Conservation (phyloP, 2,329 filamentous ascomycete genomes). For the Uncinocarpus reesii region DNA sequence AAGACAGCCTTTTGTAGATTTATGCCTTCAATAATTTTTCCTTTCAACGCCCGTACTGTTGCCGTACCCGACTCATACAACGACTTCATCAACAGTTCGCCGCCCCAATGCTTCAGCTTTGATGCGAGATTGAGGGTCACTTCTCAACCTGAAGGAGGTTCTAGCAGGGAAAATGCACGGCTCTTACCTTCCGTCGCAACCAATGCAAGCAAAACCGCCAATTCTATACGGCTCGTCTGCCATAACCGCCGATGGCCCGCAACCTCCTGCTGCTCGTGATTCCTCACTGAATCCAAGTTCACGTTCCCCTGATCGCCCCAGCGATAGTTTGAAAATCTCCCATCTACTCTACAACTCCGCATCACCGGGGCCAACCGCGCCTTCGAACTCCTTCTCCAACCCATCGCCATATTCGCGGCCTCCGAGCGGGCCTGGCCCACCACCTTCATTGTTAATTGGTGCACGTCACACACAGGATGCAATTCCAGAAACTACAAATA, state of each 20-base stretch:
- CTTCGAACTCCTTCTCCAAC: conserved; percentile 23
- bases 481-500: conserved; percentile 28
- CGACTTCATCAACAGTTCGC: background rate
- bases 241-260: background rate
- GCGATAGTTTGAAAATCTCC: conserved; percentile 34
- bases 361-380: conserved; percentile 18
- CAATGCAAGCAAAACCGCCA: conserved; percentile 1
- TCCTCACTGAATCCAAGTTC: conserved; percentile 22
- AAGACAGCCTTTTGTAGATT: background rate
- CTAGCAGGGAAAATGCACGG: conserved; percentile 3
- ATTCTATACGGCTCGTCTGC: conserved; percentile 5
- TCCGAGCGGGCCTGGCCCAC: conserved; percentile 33
- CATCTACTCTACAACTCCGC: conserved; percentile 33
- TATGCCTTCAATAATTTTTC: conserved; percentile 2
- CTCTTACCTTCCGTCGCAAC: conserved; percentile 7
- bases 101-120: background rate
- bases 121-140: background rate
- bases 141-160: background rate
- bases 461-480: conserved; percentile 31
- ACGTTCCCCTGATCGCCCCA: conserved; percentile 31
- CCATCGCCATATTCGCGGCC: conserved; percentile 33
- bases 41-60: background rate
- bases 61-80: background rate
- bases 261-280: background rate
- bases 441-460: conserved; percentile 28